Percentiles rank a stretch among this genome's conserved stretches.
These are phyloP conservation scores for Gossypium thurberi DNA, from an alignment of 345 rosid species.

Conservation along the genomic window DNA sequence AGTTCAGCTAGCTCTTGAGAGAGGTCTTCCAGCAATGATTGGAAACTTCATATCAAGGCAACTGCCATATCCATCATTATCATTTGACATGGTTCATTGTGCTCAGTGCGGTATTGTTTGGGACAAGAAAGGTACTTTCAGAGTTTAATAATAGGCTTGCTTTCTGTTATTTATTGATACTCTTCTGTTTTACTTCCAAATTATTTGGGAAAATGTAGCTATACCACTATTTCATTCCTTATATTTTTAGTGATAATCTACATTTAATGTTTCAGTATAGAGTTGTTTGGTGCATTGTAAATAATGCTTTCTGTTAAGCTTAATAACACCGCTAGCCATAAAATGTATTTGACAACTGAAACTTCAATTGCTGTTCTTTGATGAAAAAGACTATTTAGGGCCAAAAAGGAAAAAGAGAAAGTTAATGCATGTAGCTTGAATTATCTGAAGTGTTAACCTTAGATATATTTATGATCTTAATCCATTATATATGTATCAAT, in stretches of 20 bases:
- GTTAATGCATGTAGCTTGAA: neutral
- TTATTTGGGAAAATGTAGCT: neutral
- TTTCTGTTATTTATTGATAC: neutral
- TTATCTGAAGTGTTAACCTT: neutral
- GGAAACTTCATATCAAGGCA: constrained; percentile 75
- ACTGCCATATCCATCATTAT: constrained; percentile 84
- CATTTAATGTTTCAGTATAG: neutral
- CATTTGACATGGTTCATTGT: constrained; percentile 95
- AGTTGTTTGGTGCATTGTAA: neutral
- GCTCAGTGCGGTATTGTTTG: constrained; percentile 87
- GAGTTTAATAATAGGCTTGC: neutral
- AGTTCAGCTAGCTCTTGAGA: constrained; percentile 93
- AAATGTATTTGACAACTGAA: constrained; percentile 1
- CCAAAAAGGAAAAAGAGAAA: neutral
- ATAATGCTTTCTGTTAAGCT: neutral
- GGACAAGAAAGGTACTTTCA: constrained; percentile 75
- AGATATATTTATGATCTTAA: neutral
- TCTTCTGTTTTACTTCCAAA: neutral
- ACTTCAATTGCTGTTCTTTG: neutral
- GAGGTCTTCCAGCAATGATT: constrained; percentile 98
- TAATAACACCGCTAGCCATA: neutral
- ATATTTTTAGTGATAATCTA: neutral
- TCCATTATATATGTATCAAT: neutral
- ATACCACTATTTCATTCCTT: neutral
- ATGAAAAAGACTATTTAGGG: neutral